Base-by-base conservation (phyloP, 1,139 yeast genomes). In the Hansenula anomala region DNA sequence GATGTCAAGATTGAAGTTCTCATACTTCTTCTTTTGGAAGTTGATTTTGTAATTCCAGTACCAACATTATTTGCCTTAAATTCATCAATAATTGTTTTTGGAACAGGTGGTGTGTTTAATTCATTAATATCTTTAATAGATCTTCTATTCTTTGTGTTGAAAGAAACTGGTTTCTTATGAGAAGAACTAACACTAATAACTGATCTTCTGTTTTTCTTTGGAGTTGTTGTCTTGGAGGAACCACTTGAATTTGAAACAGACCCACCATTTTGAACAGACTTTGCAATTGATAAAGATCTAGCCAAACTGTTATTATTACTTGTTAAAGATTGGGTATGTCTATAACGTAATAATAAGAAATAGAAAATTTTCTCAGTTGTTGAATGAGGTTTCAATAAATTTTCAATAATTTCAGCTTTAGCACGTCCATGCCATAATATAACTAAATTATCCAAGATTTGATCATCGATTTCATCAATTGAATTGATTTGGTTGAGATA, bases 311-410 rank as follows among this genome's bases (percentile, higher is more conserved):
- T n/a, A n/a, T n/a, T n/a, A n/a, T 54, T 45, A 32, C 51, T 51
- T 39, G 22, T 10, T 17, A 39, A 49, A 33, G 62, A 62, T 37
- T 58, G 61, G 36, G 64, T 66, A 42, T 55, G 59, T 49, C 66
- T 64, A 45, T 65, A 66, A 34, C 68, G 58, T 34, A 60, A 49
- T 31, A 84, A 65, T 41, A 83, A 65, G 15, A 86, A 85, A 52
- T 84, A 84, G 53, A 84, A 79, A 30, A 87, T 81, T 62, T 83
- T 84, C 58, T 84, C 92, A 4, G 88, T 75, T 48, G 78, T 80
- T 20, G 78, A 70, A 24, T 82, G 86, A 29, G 68, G 66, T 40
- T 65, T 71, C 48, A 76, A 69, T 36, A 83, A 64, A 50, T 78
- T 74, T 28, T 62, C 59, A 25, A 75, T 62, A 14, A 83, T 81